Conservation (phyloP, 202 grass and related monocot genomes). For the Elaeis oleifera region DNA sequence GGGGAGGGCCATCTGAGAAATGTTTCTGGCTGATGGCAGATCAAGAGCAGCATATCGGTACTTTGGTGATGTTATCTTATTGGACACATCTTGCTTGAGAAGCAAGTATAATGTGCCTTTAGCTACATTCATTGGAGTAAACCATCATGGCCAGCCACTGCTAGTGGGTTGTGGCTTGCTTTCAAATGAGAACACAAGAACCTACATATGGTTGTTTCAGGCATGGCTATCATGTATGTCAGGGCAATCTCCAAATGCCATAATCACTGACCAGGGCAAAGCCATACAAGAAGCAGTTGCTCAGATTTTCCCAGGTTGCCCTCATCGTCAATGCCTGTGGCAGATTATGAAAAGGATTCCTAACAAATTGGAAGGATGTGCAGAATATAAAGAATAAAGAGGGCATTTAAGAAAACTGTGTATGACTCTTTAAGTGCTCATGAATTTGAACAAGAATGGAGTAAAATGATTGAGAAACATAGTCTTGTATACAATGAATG, state of each 20-base stretch:
- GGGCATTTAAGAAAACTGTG: conserved; percentile 12
- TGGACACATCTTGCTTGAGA: conserved; percentile 12
- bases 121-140: conserved; percentile 14
- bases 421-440: conserved; percentile 17
- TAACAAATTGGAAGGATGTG: conserved; percentile 10
- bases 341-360: conserved; percentile 24
- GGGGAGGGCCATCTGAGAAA: conserved; percentile 8
- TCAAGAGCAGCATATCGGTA: conserved; percentile 18
- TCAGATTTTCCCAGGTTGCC: conserved; percentile 1
- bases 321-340: conserved; percentile 14
- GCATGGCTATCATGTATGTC: conserved; percentile 18
- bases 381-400: conserved; percentile 23
- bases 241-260: conserved; percentile 6
- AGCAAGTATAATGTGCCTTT: conserved; percentile 21
- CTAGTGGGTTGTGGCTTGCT: conserved; percentile 20
- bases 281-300: conserved; percentile 10
- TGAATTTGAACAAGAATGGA: conserved; percentile 23
- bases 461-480: conserved; percentile 16
- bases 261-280: conserved; percentile 17
- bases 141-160: conserved; percentile 23
- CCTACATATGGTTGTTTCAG: conserved; percentile 18
- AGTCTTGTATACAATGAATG: conserved; percentile 17
- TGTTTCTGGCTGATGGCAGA: conserved; percentile 21
- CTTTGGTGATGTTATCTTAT: conserved; percentile 18
- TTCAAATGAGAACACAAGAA: conserved; percentile 6